Conservation (phyloP, 2,329 filamentous ascomycete genomes). For the Chaetomiaceae sp. region DNA sequence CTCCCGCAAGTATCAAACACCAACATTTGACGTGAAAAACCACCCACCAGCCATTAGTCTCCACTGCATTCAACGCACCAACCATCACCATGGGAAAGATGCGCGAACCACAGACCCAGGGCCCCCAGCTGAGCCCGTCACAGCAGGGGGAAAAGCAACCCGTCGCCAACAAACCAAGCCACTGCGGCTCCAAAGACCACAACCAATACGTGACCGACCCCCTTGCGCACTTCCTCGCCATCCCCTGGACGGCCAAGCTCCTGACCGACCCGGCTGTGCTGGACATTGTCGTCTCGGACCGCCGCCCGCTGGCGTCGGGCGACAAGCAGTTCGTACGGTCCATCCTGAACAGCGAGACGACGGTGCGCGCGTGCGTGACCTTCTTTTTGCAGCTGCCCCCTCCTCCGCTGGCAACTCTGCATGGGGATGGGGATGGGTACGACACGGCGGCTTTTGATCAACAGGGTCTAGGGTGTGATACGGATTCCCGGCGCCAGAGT, state of each 20-base stretch:
- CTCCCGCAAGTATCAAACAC: not conserved
- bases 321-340: slow-evolving; percentile 16
- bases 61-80: not conserved
- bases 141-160: too few species aligned
- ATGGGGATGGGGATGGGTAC: too few species aligned
- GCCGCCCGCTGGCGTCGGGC: slow-evolving; percentile 17
- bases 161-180: too few species aligned
- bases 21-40: not conserved
- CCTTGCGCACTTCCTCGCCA: slow-evolving; percentile 21
- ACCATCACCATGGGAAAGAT: not conserved
- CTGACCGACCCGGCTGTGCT: slow-evolving; percentile 17
- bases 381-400: slow-evolving; percentile 10
- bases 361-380: slow-evolving; percentile 21
- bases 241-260: slow-evolving; percentile 19
- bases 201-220: slow-evolving; percentile 22
- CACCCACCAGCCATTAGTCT: not conserved
- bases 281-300: slow-evolving; percentile 17
- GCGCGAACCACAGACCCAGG: not conserved
- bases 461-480: too few species aligned
- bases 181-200: slow-evolving; percentile 3
- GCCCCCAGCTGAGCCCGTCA: not conserved
- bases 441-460: too few species aligned
- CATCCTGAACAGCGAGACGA: slow-evolving; percentile 13
- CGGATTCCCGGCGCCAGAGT: too few species aligned
- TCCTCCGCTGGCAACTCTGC: too few species aligned